A percentile compares a stretch with the other conserved stretches of the same genome.
phyloP scores from a whole-genome alignment of 345 rosid species.

The Salix caprea region DNA sequence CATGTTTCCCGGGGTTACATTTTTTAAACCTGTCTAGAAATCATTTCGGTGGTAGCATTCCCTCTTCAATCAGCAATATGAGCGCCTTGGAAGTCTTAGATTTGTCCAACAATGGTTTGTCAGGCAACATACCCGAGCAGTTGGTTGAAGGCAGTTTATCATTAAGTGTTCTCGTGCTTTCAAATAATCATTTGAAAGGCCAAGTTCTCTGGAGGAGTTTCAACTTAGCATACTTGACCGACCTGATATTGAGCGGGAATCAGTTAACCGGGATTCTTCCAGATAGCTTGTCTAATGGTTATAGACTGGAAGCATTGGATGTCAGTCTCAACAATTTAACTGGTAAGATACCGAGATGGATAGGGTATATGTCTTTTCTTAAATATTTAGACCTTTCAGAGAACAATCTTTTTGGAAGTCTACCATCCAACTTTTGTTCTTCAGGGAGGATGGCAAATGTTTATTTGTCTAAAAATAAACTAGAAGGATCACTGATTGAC shows the following conservation, averaged over 20 bases:
- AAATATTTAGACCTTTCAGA: background rate
- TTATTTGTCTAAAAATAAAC: constrained; percentile 2
- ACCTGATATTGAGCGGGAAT: background rate
- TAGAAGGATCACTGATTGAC: background rate
- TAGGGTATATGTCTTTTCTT: background rate
- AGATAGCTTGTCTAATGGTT: background rate
- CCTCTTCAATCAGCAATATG: too few species aligned
- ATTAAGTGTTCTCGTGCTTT: background rate
- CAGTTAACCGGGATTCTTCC: background rate
- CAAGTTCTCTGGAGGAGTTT: background rate
- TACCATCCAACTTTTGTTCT: background rate
- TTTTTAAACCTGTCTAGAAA: too few species aligned
- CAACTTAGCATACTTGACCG: background rate
- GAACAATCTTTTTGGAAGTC: background rate
- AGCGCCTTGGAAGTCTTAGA: fast-evolving
- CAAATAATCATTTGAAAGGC: background rate
- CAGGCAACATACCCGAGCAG: too few species aligned
- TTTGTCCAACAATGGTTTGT: too few species aligned
- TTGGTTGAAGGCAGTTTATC: too few species aligned
- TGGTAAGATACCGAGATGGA: background rate
- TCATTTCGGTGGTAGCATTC: too few species aligned
- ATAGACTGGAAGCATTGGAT: background rate
- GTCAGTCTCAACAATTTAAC: background rate
- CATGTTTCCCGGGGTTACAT: too few species aligned
- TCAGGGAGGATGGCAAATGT: too few species aligned